These are phyloP conservation scores for Kondoa subrosea DNA, from an alignment of 768 basidiomycete genomes.

Conservation along the genomic window DNA sequence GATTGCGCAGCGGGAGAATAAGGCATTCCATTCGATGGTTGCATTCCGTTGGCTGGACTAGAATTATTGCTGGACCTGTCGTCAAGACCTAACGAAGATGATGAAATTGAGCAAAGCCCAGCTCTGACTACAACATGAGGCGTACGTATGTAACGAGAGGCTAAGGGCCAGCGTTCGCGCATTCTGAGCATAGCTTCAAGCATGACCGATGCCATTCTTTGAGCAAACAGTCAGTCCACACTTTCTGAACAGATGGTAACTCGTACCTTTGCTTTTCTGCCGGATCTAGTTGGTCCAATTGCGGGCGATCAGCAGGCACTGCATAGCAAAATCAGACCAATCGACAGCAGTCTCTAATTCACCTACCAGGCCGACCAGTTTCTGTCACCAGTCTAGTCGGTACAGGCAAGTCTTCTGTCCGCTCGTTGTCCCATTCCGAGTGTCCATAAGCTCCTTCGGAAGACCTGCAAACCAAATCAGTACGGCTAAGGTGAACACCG, in stretches of 20 bases:
- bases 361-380: not conserved
- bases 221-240: not conserved
- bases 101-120: not conserved
- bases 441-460: not conserved
- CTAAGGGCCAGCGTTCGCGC: not conserved
- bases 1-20: too few species aligned
- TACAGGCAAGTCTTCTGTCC: not conserved
- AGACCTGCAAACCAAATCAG: not conserved
- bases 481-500: not conserved
- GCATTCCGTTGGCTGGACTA: too few species aligned
- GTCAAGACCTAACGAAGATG: not conserved
- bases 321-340: too few species aligned
- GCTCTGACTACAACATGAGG: not conserved
- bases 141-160: not conserved
- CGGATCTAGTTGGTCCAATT: not conserved
- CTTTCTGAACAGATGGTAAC: not conserved
- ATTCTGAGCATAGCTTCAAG: not conserved
- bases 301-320: not conserved
- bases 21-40: too few species aligned
- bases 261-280: not conserved
- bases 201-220: not conserved
- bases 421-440: not conserved
- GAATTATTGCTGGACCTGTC: too few species aligned
- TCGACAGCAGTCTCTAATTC: too few species aligned
- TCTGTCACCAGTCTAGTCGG: not conserved